phyloP scores from a whole-genome alignment of 371 early-diverging fungal genomes.

The Mucor circinelloides region DNA sequence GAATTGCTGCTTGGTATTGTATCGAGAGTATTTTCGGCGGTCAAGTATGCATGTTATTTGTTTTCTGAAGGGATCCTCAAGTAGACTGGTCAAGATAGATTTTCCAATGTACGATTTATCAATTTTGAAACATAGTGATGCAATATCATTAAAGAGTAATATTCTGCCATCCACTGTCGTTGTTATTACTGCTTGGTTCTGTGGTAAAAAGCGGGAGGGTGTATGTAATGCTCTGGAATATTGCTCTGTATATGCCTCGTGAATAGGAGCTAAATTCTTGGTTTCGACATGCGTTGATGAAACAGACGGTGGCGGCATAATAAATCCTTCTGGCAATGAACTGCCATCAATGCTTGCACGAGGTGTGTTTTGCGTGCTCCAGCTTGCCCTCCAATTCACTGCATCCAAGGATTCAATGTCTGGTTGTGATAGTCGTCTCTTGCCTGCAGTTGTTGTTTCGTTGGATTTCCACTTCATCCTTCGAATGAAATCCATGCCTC shows the following conservation, averaged over 20 bases:
- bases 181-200: constrained; percentile 68
- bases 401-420: neutral
- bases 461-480: constrained; percentile 20
- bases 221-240: constrained; percentile 53
- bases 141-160: constrained; percentile 57
- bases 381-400: constrained; percentile 1
- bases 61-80: constrained; percentile 22
- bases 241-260: constrained; percentile 28
- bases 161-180: constrained; percentile 54
- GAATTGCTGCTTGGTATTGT: neutral
- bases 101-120: constrained; percentile 31
- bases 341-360: constrained; percentile 10
- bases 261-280: constrained; percentile 21
- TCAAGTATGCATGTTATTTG: constrained; percentile 12
- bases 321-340: constrained; percentile 4
- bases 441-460: neutral
- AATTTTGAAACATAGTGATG: constrained; percentile 35
- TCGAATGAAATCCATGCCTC: constrained; percentile 19
- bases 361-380: constrained; percentile 20
- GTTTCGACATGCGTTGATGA: neutral
- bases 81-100: constrained; percentile 19
- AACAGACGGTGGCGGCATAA: neutral
- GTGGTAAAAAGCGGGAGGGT: constrained; percentile 65
- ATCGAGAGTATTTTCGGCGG: constrained; percentile 9
- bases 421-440: constrained; percentile 14